Evolutionary conservation across 768 basidiomycete genomes (phyloP).

Genomic region (Mycena olivaceomarginata): DNA sequence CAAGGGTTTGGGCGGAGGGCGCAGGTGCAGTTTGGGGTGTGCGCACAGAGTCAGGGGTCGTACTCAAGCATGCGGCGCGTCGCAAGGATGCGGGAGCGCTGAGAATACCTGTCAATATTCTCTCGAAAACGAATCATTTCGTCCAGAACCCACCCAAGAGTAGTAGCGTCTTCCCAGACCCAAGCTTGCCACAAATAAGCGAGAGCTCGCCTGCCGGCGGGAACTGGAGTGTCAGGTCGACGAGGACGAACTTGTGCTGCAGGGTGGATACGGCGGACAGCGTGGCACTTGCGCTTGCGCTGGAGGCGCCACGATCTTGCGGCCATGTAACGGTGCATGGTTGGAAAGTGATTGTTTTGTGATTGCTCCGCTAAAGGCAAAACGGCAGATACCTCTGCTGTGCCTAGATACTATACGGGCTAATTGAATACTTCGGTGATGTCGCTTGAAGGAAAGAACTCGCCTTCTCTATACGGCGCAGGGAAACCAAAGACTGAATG

Average conservation of each 20-base stretch:
- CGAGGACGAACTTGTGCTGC: constrained; percentile 84
- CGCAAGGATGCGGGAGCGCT: too few species aligned
- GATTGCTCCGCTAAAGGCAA: constrained; percentile 74
- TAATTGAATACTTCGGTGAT: neutral
- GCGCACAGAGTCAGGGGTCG: too few species aligned
- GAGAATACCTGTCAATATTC: constrained; percentile 1
- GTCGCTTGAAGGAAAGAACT: neutral
- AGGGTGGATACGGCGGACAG: constrained; percentile 84
- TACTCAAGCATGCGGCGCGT: too few species aligned
- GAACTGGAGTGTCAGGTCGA: constrained; percentile 88
- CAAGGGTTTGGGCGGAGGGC: too few species aligned
- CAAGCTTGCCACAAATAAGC: constrained; percentile 93
- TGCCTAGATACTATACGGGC: constrained; percentile 73
- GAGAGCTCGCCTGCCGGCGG: constrained; percentile 89
- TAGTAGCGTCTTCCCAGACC: constrained; percentile 91
- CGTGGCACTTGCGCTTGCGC: constrained; percentile 57
- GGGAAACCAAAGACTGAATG: constrained; percentile 83
- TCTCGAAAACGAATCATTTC: neutral
- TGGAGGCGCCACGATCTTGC: constrained; percentile 75
- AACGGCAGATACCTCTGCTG: constrained; percentile 82
- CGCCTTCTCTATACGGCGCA: constrained; percentile 90
- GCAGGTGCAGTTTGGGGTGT: too few species aligned
- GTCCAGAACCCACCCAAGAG: constrained; percentile 69
- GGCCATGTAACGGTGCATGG: constrained; percentile 96
- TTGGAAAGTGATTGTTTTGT: constrained; percentile 82